A percentile compares a stretch with the other conserved stretches of the same genome.
phyloP scores from a whole-genome alignment of 2,329 filamentous ascomycete species.

The Zalaria sp. region DNA sequence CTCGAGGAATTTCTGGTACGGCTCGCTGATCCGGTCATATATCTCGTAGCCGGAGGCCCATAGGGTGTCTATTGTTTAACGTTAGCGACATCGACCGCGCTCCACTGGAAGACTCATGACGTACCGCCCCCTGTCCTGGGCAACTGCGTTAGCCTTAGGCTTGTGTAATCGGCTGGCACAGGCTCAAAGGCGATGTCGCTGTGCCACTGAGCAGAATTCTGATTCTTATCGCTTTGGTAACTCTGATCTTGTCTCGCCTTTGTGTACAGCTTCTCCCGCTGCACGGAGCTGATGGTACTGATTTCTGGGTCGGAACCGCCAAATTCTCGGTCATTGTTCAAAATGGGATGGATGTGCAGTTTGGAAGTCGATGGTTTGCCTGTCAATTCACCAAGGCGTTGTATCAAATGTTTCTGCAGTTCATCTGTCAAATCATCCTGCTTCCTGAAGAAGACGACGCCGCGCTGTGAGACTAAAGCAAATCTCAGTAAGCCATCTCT shows the following conservation, averaged over 20 bases:
- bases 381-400: conserved; percentile 34
- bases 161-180: conserved; percentile 26
- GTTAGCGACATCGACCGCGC: too few species aligned
- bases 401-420: conserved; percentile 38
- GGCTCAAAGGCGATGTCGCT: conserved; percentile 27
- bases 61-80: conserved; percentile 8
- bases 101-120: not conserved
- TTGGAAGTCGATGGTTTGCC: conserved; percentile 42
- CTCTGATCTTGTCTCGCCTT: conserved; percentile 24
- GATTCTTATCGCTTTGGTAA: conserved; percentile 1
- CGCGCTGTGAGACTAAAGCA: conserved; percentile 10
- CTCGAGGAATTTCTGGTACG: conserved; percentile 45
- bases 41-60: conserved; percentile 40
- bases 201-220: conserved; percentile 33
- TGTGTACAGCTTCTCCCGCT: conserved; percentile 20
- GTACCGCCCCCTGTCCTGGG: conserved; percentile 24
- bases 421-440: conserved; percentile 29
- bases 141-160: conserved; percentile 20
- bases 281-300: conserved; percentile 23
- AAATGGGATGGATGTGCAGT: conserved; percentile 47
- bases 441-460: conserved; percentile 14
- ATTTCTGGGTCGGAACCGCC: conserved; percentile 24
- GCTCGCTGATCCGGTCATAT: conserved; percentile 40
- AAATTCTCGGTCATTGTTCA: conserved; percentile 29
- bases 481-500: not conserved